Conservation (phyloP, 2,329 filamentous ascomycete species). For the Apiospora marii region DNA sequence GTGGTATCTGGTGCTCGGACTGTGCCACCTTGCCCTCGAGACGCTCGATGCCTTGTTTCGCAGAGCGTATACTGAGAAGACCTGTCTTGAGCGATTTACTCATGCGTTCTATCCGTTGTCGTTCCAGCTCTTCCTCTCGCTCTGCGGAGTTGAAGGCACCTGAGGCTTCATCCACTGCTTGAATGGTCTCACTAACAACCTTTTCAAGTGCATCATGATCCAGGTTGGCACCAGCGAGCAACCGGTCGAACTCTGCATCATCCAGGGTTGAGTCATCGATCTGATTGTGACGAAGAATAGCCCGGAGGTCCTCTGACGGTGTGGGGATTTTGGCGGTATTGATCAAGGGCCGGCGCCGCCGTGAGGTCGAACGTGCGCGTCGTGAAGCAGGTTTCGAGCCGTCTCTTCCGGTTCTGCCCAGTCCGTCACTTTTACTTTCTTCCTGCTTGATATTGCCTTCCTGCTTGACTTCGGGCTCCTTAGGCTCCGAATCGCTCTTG, state of each 20-base stretch:
- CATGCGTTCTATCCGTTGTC: conserved; percentile 54
- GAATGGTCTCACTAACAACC: conserved; percentile 37
- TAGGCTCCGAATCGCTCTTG: conserved; percentile 6
- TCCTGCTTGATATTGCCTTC: neutral
- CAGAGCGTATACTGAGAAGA: conserved; percentile 59
- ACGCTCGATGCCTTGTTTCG: conserved; percentile 65
- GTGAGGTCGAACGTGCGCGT: conserved; percentile 48
- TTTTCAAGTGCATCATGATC: conserved; percentile 39
- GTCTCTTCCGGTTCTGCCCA: conserved; percentile 25
- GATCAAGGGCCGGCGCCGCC: conserved; percentile 53
- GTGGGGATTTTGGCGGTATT: conserved; percentile 63
- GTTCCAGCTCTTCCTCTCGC: conserved; percentile 34
- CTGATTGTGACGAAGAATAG: conserved; percentile 60
- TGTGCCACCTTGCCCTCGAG: conserved; percentile 61
- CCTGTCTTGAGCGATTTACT: conserved; percentile 60
- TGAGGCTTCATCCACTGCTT: conserved; percentile 34
- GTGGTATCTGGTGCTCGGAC: conserved; percentile 39
- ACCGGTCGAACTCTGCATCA: conserved; percentile 55
- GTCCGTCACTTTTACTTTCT: conserved; percentile 15
- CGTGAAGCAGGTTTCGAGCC: conserved; percentile 37
- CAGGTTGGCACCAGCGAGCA: conserved; percentile 51
- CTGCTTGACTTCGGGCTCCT: conserved; percentile 7
- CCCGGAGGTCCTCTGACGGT: conserved; percentile 62
- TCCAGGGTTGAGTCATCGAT: conserved; percentile 69
- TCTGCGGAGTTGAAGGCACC: neutral